A percentile compares a stretch with the other conserved stretches of the same genome.
Conservation (phyloP, 163 green algal species). For the Trebouxia gelatinosa region DNA sequence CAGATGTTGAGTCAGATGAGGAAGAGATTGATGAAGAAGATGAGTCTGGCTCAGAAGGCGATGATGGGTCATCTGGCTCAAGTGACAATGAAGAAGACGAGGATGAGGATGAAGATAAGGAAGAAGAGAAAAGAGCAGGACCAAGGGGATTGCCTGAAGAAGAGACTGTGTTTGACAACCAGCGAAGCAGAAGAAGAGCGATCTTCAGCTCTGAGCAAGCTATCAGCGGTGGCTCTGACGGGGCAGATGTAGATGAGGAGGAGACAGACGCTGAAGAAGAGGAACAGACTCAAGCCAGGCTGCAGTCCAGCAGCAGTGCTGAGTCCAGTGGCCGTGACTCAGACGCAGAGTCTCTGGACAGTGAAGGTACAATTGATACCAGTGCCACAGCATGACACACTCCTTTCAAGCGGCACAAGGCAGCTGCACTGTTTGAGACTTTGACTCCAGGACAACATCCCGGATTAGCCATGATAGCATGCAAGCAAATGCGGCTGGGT, state of each 20-base stretch:
- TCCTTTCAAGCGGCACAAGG: no score
- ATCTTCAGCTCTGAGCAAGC: no score
- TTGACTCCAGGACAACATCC: no score
- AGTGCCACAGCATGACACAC: no score
- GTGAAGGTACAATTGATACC: no score
- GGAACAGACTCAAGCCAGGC: neutral
- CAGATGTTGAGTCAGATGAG: slow-evolving; percentile 39
- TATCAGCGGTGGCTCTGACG: no score
- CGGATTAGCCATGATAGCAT: no score
- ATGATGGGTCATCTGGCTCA: neutral
- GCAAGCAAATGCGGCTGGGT: no score
- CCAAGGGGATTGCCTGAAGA: neutral
- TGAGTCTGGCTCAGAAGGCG: neutral
- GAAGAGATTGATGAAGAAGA: slow-evolving; percentile 40
- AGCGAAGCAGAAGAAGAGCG: neutral
- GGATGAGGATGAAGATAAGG: neutral
- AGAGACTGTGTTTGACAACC: slow-evolving; percentile 57
- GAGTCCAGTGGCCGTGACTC: neutral
- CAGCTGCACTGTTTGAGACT: no score
- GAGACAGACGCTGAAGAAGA: slow-evolving; percentile 26
- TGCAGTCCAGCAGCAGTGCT: neutral
- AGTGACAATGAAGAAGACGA: slow-evolving; percentile 12
- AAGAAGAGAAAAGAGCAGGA: slow-evolving; percentile 3
- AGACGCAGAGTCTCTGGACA: slow-evolving; percentile 16
- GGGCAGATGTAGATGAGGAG: slow-evolving; percentile 12